Percentiles rank a stretch among this genome's conserved stretches.
phyloP scores from a whole-genome alignment of 495 filamentous ascomycete genomes.

The Talaromyces wortmannii region DNA sequence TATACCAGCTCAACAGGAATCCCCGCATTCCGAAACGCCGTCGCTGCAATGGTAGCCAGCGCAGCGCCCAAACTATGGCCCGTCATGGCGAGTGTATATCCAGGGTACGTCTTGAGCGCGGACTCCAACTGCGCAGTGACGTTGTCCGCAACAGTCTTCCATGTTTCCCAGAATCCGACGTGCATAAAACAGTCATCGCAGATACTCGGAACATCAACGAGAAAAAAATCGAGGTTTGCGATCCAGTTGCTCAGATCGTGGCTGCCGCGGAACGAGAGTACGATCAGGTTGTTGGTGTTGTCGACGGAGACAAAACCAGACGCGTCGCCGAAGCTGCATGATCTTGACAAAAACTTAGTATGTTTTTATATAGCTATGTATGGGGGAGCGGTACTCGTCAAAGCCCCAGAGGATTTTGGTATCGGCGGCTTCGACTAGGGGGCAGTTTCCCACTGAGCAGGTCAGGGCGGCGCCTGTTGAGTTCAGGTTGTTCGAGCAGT shows the following conservation, averaged over 20 bases:
- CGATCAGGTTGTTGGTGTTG: slow-evolving; percentile 45
- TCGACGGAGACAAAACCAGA: slow-evolving; percentile 60
- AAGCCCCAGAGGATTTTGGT: slow-evolving; percentile 48
- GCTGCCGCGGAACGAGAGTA: slow-evolving; percentile 59
- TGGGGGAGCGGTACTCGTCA: slow-evolving; percentile 38
- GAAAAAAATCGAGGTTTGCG: slow-evolving; percentile 38
- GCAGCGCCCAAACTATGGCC: slow-evolving; percentile 63
- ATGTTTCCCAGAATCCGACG: slow-evolving; percentile 45
- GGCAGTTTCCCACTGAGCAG: slow-evolving; percentile 50
- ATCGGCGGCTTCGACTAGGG: slow-evolving; percentile 42
- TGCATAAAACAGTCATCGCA: slow-evolving; percentile 42
- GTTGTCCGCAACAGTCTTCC: slow-evolving; percentile 29
- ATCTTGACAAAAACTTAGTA: slow-evolving; percentile 21
- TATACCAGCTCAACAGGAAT: slow-evolving; percentile 17
- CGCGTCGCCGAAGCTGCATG: slow-evolving; percentile 42
- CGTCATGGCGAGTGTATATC: slow-evolving; percentile 44
- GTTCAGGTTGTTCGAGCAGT: slow-evolving; percentile 48
- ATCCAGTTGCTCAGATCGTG: slow-evolving; percentile 55
- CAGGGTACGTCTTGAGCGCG: slow-evolving; percentile 29
- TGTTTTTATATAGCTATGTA: neutral
- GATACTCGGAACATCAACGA: slow-evolving; percentile 19
- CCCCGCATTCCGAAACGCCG: slow-evolving; percentile 41
- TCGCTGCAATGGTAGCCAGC: slow-evolving; percentile 50
- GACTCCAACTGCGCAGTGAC: slow-evolving; percentile 25
- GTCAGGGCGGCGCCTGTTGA: slow-evolving; percentile 35